A percentile compares a stretch with the other conserved stretches of the same genome.
Evolutionary conservation across 495 filamentous ascomycete genomes (phyloP).

Genomic region (Penicillium malachiteum): DNA sequence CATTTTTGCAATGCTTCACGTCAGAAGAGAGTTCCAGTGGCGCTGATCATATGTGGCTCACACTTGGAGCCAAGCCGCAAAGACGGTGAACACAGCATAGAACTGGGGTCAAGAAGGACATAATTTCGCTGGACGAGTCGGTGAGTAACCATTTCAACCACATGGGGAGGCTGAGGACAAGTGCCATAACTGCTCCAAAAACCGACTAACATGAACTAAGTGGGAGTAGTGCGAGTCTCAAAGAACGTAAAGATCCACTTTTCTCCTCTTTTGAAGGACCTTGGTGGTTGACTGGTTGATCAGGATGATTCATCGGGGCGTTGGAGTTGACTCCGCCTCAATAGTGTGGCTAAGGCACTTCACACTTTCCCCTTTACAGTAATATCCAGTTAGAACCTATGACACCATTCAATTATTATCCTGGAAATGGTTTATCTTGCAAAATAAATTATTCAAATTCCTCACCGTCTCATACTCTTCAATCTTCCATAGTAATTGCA

Average conservation of each 20-base stretch:
- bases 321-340: conserved; percentile 7
- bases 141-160: conserved; percentile 6
- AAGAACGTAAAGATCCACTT: background rate
- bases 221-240: background rate
- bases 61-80: conserved; percentile 3
- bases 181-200: background rate
- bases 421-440: no score
- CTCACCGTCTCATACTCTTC: background rate
- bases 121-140: conserved; percentile 8
- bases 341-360: background rate
- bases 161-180: conserved; percentile 13
- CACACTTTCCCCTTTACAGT: background rate
- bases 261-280: background rate
- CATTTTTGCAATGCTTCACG: background rate
- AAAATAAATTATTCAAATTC: background rate
- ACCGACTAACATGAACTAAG: background rate
- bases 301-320: conserved; percentile 4
- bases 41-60: conserved; percentile 4
- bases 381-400: no score
- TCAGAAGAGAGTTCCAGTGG: background rate
- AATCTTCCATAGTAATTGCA: background rate
- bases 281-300: background rate
- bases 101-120: background rate
- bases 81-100: conserved; percentile 16
- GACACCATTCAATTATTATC: no score